phyloP scores from a whole-genome alignment of 257 asterid species.

The Asclepias syriaca region DNA sequence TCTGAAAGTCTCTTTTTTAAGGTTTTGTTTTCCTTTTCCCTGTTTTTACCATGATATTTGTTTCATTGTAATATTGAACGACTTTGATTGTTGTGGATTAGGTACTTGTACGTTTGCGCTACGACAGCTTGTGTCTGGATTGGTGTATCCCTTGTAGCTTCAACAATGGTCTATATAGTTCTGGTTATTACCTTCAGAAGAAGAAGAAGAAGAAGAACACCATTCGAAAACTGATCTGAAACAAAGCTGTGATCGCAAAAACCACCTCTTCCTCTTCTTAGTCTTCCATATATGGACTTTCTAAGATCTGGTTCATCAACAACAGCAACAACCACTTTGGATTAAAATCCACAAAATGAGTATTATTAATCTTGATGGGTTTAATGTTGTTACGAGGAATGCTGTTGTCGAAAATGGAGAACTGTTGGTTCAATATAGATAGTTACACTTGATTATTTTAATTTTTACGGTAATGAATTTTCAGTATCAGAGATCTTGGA shows the following conservation, averaged over 20 bases:
- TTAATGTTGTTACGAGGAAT: too few species aligned
- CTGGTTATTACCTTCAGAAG: constrained; percentile 31
- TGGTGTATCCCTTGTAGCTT: constrained; percentile 53
- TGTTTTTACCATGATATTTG: neutral
- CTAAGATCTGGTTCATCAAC: too few species aligned
- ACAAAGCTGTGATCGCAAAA: constrained; percentile 1
- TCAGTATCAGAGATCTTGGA: too few species aligned
- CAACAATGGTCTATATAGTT: constrained; percentile 36
- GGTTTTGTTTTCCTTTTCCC: neutral
- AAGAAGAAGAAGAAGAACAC: constrained; percentile 8
- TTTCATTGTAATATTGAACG: neutral
- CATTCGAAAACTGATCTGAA: constrained; percentile 5
- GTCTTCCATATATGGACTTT: neutral
- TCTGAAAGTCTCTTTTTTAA: too few species aligned
- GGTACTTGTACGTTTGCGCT: constrained; percentile 83
- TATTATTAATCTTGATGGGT: too few species aligned
- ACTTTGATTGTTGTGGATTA: constrained; percentile 21
- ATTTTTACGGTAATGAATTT: too few species aligned
- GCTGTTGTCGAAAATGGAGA: too few species aligned
- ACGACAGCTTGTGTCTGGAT: constrained; percentile 61
- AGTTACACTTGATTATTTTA: too few species aligned
- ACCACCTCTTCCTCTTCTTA: neutral
- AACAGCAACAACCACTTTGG: too few species aligned
- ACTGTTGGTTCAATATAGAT: too few species aligned
- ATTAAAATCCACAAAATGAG: too few species aligned